A percentile compares a stretch with the other conserved stretches of the same genome.
Evolutionary conservation across 75 land plant species (phyloP).

Genomic region (Selaginella tamariscina): DNA sequence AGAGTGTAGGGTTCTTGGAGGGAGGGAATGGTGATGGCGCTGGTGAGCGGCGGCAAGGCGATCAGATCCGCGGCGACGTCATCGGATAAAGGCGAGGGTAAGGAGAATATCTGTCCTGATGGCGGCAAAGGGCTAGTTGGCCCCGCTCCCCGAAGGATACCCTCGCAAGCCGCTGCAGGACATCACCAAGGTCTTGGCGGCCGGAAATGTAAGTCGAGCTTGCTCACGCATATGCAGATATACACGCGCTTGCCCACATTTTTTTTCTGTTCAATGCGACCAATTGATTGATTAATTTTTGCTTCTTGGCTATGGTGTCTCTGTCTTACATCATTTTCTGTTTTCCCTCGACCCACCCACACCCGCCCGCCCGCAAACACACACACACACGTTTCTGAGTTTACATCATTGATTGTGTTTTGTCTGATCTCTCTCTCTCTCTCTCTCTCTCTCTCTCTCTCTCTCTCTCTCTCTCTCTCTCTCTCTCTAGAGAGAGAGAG

Average conservation of each 20-base stretch:
- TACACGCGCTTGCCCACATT: background rate
- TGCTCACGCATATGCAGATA: background rate
- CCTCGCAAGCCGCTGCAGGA: background rate
- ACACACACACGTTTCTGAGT: no score
- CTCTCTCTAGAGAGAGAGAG: no score
- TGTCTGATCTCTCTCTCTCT: no score
- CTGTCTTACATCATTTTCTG: background rate
- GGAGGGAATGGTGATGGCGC: background rate
- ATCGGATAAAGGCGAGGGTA: background rate
- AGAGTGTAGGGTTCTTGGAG: no score
- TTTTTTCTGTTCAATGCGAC: background rate
- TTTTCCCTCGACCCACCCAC: background rate
- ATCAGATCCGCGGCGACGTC: background rate
- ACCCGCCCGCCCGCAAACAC: no score
- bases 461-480: no score
- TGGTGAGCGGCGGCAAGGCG: background rate
- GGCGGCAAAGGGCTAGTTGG: background rate
- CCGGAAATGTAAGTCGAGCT: background rate
- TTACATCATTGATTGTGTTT: no score
- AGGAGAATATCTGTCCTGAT: background rate
- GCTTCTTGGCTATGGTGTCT: background rate
- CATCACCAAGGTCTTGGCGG: background rate
- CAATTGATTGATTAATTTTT: background rate
- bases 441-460: no score
- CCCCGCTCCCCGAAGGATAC: background rate